These are phyloP conservation scores for Tirmania nivea DNA, from an alignment of 495 filamentous ascomycete species.

Conservation along the genomic window DNA sequence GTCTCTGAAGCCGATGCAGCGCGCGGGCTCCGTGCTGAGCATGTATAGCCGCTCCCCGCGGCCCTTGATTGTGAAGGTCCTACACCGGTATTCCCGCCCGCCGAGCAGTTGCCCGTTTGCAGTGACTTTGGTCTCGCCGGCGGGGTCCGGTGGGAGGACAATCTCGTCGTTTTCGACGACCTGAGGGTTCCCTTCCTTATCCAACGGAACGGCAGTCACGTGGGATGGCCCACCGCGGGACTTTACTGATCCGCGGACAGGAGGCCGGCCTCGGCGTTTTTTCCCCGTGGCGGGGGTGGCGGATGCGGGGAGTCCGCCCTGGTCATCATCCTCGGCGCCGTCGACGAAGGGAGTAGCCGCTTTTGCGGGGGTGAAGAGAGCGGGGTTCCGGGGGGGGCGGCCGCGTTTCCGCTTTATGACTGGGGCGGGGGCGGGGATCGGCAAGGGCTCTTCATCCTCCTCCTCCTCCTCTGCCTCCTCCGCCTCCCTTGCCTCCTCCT, in stretches of 20 bases:
- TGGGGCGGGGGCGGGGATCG: neutral
- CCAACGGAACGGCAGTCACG: conserved; percentile 58
- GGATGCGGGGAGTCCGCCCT: conserved; percentile 9
- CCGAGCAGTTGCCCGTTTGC: conserved; percentile 59
- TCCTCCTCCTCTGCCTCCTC: conserved; percentile 23
- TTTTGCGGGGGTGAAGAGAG: neutral
- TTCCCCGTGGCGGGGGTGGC: conserved; percentile 37
- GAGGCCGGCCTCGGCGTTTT: conserved; percentile 63
- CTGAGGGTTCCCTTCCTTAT: conserved; percentile 86
- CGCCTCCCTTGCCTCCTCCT: conserved; percentile 23
- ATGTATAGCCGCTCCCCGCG: conserved; percentile 83
- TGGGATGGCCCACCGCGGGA: conserved; percentile 53
- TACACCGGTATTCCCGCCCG: conserved; percentile 76
- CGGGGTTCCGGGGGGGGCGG: neutral
- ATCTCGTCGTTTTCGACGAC: conserved; percentile 85
- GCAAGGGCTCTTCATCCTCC: conserved; percentile 15
- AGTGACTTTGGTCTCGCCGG: conserved; percentile 84
- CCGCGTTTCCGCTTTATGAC: neutral
- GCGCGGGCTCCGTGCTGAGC: conserved; percentile 88
- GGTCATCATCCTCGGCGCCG: conserved; percentile 8
- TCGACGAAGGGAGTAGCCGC: neutral
- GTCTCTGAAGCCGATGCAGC: conserved; percentile 91
- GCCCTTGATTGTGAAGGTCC: conserved; percentile 71
- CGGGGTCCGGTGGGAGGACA: conserved; percentile 61
- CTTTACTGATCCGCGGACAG: conserved; percentile 42